A percentile compares a stretch with the other conserved stretches of the same genome.
Conservation (phyloP, 345 rosid genomes). For the Brassica carinata region DNA sequence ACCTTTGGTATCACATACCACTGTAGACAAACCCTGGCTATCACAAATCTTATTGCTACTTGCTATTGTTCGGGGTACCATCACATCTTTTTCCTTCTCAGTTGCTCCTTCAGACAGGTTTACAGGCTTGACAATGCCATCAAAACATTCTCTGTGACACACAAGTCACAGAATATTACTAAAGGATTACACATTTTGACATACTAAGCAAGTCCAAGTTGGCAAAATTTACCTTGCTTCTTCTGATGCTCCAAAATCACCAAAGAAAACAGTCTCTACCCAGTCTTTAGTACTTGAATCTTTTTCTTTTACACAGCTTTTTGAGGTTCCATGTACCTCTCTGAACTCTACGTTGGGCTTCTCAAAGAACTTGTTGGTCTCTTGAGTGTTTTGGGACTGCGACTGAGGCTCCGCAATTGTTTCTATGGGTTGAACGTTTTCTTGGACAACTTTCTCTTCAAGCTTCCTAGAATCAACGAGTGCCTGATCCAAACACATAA, state of each 20-base stretch:
- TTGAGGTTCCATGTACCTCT: constrained; percentile 41
- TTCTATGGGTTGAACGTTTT: constrained; percentile 45
- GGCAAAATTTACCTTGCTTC: constrained; percentile 49
- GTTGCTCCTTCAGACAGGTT: neutral
- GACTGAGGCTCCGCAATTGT: constrained; percentile 44
- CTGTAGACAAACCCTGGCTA: constrained; percentile 8
- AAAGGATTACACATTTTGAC: neutral
- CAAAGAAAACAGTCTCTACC: constrained; percentile 37
- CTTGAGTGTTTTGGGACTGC: constrained; percentile 31
- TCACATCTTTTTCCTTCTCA: constrained; percentile 1
- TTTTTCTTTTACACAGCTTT: constrained; percentile 37
- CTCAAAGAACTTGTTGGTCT: constrained; percentile 37
- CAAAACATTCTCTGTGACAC: constrained; percentile 39
- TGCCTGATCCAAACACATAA: constrained; percentile 43
- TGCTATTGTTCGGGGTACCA: neutral
- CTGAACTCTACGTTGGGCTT: constrained; percentile 53
- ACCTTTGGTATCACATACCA: neutral
- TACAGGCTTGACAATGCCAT: constrained; percentile 39
- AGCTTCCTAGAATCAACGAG: constrained; percentile 52
- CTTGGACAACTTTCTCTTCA: constrained; percentile 50
- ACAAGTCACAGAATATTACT: neutral
- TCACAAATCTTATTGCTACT: neutral
- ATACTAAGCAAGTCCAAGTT: constrained; percentile 6
- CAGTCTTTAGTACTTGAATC: constrained; percentile 46
- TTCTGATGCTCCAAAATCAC: constrained; percentile 19